Conservation (phyloP, 2,329 filamentous ascomycete genomes). For the Epichloe sibirici region DNA sequence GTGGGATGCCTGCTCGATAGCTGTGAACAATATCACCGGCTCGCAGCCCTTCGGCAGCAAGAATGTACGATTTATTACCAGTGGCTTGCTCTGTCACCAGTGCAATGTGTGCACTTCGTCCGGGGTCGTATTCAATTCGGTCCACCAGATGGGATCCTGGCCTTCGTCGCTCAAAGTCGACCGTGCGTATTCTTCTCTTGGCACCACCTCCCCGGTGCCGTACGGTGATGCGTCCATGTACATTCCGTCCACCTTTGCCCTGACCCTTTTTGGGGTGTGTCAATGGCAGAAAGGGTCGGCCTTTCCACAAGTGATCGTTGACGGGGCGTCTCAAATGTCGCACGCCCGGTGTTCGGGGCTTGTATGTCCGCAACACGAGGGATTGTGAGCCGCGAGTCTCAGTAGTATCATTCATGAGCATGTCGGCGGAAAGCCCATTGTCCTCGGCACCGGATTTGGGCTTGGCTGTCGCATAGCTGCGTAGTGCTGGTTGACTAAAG, state of each 20-base stretch:
- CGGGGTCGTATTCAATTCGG: constrained; percentile 91
- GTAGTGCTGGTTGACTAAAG: constrained; percentile 14
- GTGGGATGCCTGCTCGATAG: constrained; percentile 79
- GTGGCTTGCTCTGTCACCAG: constrained; percentile 66
- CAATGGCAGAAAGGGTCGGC: constrained; percentile 66
- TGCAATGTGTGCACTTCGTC: constrained; percentile 85
- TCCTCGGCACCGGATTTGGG: constrained; percentile 10
- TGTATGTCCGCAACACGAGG: constrained; percentile 67
- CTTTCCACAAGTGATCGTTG: constrained; percentile 96
- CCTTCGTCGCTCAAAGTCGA: constrained; percentile 73
- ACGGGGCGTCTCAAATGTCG: constrained; percentile 84
- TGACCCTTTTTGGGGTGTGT: constrained; percentile 91
- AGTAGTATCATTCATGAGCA: constrained; percentile 6
- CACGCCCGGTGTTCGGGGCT: constrained; percentile 81
- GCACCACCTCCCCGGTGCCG: constrained; percentile 86
- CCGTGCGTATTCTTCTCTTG: constrained; percentile 80
- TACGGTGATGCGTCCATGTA: constrained; percentile 73
- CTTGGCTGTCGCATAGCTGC: constrained; percentile 20
- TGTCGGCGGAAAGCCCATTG: constrained; percentile 11
- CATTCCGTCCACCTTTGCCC: constrained; percentile 84
- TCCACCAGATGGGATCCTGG: constrained; percentile 82
- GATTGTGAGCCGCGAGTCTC: constrained; percentile 20
- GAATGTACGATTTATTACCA: constrained; percentile 72
- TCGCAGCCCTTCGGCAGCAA: constrained; percentile 89
- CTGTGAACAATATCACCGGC: constrained; percentile 87